Conservation (phyloP, 495 filamentous ascomycete genomes). For the Podospora comata region DNA sequence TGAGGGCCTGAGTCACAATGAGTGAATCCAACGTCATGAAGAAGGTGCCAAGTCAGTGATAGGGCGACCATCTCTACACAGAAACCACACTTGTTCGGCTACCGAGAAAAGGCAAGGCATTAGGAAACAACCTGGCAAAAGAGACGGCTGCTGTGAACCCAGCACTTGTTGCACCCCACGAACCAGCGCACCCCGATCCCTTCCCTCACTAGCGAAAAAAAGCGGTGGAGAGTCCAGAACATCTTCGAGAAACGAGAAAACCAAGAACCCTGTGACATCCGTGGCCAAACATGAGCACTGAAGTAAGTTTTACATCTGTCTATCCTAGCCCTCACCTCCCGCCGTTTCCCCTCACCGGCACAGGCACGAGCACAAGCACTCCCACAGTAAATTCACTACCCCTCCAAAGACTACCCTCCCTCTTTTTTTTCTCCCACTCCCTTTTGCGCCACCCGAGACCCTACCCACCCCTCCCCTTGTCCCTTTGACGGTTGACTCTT, state of each 20-base stretch:
- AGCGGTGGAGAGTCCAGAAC: constrained; percentile 23
- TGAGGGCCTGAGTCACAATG: constrained; percentile 32
- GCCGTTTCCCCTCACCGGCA: constrained; percentile 15
- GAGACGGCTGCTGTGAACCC: neutral
- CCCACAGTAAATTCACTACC: constrained; percentile 22
- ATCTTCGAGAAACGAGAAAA: constrained; percentile 9
- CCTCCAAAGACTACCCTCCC: constrained; percentile 20
- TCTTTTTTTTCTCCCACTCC: constrained; percentile 1
- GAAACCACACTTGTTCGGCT: neutral
- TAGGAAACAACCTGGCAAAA: neutral
- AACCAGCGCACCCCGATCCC: neutral
- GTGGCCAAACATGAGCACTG: constrained; percentile 33
- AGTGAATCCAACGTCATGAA: constrained; percentile 33
- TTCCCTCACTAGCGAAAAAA: constrained; percentile 9
- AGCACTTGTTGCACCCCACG: constrained; percentile 6
- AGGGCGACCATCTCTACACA: constrained; percentile 13
- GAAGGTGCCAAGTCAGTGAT: constrained; percentile 11
- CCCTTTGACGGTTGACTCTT: neutral
- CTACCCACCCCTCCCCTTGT: constrained; percentile 4
- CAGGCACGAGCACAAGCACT: constrained; percentile 8
- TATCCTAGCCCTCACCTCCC: constrained; percentile 3
- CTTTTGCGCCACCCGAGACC: neutral
- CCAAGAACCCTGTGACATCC: constrained; percentile 11
- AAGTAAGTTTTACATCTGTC: constrained; percentile 31
- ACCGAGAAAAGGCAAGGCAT: neutral